phyloP scores from a whole-genome alignment of 768 basidiomycete genomes.

The Stropharia rugosoannulata region DNA sequence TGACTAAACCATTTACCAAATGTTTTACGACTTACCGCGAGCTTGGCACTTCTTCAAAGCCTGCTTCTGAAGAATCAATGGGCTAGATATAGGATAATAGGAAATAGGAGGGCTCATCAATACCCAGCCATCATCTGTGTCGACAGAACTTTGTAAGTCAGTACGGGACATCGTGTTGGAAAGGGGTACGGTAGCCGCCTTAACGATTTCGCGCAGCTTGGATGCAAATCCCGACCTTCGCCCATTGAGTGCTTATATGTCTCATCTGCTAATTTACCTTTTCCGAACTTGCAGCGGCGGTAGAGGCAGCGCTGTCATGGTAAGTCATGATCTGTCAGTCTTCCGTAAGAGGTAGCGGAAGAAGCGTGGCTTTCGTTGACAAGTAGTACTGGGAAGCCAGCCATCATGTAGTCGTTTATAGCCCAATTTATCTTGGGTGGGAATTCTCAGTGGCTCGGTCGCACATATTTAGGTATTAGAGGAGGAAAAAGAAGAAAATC shows the following conservation, averaged over 20 bases:
- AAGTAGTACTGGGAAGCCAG: neutral
- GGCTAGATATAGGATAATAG: neutral
- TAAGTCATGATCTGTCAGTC: neutral
- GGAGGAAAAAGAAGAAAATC: neutral
- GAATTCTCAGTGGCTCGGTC: neutral
- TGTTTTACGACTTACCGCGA: constrained; percentile 3
- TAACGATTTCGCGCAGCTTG: constrained; percentile 1
- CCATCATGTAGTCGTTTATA: neutral
- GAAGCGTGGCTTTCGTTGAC: neutral
- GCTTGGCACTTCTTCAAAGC: neutral
- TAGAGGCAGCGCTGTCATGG: neutral
- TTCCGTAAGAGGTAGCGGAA: neutral
- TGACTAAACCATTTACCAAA: neutral
- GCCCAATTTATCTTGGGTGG: neutral
- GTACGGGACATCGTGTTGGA: neutral
- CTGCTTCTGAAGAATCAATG: neutral
- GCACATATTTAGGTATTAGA: neutral
- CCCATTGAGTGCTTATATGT: constrained; percentile 1
- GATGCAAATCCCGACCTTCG: neutral
- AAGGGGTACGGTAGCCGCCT: neutral
- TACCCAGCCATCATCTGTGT: neutral
- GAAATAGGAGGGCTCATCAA: neutral
- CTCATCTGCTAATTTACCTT: neutral
- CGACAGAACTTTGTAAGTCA: neutral
- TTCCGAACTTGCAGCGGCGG: constrained; percentile 4